Percentiles rank a stretch among this genome's conserved stretches.
Conservation (phyloP, 768 basidiomycete species). For the Tulasnella sp. region DNA sequence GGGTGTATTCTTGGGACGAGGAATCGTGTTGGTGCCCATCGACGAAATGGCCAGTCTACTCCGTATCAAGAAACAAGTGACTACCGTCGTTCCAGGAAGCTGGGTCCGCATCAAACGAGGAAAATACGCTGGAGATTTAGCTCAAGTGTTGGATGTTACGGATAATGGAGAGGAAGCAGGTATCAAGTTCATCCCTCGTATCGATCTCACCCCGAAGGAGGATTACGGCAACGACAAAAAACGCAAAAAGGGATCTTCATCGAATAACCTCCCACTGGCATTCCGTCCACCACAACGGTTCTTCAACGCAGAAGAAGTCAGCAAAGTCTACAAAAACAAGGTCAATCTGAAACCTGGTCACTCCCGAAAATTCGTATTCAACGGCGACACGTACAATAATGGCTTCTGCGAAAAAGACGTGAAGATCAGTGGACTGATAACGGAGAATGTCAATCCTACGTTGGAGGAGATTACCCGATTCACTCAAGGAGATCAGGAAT, state of each 20-base stretch:
- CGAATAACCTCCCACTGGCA: conserved; percentile 31
- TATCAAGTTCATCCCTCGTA: conserved; percentile 91
- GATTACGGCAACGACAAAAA: conserved; percentile 48
- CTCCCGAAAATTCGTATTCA: conserved; percentile 59
- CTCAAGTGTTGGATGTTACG: conserved; percentile 87
- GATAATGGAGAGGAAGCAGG: conserved; percentile 89
- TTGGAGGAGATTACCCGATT: conserved; percentile 94
- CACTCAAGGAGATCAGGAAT: conserved; percentile 52
- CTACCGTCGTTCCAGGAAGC: conserved; percentile 67
- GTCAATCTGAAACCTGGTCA: conserved; percentile 48
- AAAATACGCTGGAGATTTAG: conserved; percentile 87
- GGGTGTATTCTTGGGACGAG: conserved; percentile 76
- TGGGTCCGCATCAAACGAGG: conserved; percentile 95
- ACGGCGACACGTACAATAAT: conserved; percentile 84
- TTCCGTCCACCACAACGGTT: conserved; percentile 75
- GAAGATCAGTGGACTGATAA: conserved; percentile 57
- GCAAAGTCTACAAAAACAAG: conserved; percentile 72
- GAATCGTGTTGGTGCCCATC: conserved; percentile 77
- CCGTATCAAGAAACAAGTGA: conserved; percentile 89
- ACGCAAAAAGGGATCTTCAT: conserved; percentile 50
- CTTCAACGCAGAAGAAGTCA: conserved; percentile 88
- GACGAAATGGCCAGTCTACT: conserved; percentile 96
- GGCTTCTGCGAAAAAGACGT: conserved; percentile 97
- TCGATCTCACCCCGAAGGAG: conserved; percentile 87
- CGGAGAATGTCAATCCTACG: conserved; percentile 88